phyloP scores from a whole-genome alignment of 202 grass and related monocot species.

The Setaria viridis region DNA sequence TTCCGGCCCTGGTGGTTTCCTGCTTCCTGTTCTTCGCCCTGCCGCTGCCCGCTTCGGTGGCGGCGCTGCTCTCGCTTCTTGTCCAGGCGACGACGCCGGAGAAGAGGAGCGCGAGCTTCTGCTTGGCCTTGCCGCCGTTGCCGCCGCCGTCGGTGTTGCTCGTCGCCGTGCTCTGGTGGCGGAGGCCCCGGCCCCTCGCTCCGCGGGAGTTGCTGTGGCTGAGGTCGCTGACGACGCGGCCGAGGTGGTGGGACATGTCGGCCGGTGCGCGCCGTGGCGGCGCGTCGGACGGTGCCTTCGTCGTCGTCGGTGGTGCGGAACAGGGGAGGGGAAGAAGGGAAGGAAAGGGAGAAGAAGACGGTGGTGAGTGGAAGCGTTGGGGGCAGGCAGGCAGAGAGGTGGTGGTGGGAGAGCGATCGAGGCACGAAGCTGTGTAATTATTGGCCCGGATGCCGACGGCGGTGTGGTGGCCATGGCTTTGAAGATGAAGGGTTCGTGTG shows the following conservation, averaged over 20 bases:
- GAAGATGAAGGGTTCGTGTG: conserved; percentile 8
- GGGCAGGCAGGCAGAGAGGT: no score
- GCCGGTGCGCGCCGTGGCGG: conserved; percentile 31
- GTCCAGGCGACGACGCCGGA: conserved; percentile 48
- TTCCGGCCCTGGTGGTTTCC: not conserved
- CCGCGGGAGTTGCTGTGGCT: conserved; percentile 15
- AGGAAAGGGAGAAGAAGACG: not conserved
- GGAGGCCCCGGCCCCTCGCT: not conserved
- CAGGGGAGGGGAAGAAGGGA: not conserved
- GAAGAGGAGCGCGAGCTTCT: conserved; percentile 54
- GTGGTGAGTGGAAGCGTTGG: not conserved
- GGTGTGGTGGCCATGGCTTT: conserved; percentile 17
- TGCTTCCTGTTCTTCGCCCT: not conserved
- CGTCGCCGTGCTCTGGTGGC: not conserved
- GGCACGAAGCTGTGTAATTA: conserved; percentile 31
- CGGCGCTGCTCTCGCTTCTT: conserved; percentile 17
- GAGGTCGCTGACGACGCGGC: conserved; percentile 53
- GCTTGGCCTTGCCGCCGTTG: conserved; percentile 23
- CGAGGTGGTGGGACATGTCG: conserved; percentile 47
- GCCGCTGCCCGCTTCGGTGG: not conserved
- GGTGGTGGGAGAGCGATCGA: not conserved
- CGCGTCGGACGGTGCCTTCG: conserved; percentile 34
- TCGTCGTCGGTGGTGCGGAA: not conserved
- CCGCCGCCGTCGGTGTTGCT: not conserved
- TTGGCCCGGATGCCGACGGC: not conserved